phyloP scores from a whole-genome alignment of 2,329 filamentous ascomycete species.

The Cordyceps militaris region DNA sequence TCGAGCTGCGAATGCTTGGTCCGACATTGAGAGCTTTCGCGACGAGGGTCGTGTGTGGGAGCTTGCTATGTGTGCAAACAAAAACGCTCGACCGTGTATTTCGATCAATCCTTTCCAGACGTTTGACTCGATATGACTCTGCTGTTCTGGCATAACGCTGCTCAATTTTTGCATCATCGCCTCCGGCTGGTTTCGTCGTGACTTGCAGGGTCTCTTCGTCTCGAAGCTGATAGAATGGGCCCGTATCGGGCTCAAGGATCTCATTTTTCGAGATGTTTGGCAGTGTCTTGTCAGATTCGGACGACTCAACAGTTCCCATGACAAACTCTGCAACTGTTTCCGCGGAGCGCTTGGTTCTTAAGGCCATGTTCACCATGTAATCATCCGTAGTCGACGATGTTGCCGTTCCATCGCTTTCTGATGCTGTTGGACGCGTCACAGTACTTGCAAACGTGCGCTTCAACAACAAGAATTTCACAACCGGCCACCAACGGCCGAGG shows the following conservation, averaged over 20 bases:
- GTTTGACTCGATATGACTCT: neutral
- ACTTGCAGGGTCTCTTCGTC: neutral
- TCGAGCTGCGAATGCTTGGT: neutral
- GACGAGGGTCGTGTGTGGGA: neutral
- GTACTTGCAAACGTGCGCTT: neutral
- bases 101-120: neutral
- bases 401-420: neutral
- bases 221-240: neutral
- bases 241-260: neutral
- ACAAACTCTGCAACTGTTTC: neutral
- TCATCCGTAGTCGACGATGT: neutral
- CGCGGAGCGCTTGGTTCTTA: neutral
- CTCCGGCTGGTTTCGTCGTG: neutral
- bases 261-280: neutral
- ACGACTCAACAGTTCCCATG: neutral
- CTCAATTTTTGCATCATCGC: neutral
- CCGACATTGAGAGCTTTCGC: conserved; percentile 4
- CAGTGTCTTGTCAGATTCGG: neutral
- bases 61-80: conserved; percentile 1
- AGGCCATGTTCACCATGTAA: neutral
- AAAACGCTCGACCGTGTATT: conserved; percentile 1
- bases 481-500: neutral
- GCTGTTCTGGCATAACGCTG: neutral
- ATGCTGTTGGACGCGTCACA: neutral
- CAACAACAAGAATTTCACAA: conserved; percentile 6